Evolutionary conservation across 371 early-diverging fungal genomes (phyloP).

Genomic region (Smittium mucronatum): DNA sequence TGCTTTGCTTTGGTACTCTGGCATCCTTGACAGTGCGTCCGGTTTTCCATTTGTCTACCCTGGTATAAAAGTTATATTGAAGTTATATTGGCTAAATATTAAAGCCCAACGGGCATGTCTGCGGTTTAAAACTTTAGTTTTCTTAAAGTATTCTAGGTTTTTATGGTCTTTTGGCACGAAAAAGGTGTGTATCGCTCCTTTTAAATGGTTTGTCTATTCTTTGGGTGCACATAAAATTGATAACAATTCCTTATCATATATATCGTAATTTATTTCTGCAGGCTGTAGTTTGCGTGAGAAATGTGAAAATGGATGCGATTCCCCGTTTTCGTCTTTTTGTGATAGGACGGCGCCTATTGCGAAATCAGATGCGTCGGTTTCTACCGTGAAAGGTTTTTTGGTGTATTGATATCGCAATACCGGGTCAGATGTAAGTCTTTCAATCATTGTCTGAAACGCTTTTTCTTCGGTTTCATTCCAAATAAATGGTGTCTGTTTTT

Average conservation of each 20-base stretch:
- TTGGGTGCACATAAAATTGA: constrained; percentile 5
- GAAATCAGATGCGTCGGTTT: constrained; percentile 14
- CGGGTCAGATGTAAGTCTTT: neutral
- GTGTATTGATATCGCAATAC: constrained; percentile 3
- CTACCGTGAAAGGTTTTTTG: neutral
- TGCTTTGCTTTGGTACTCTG: neutral
- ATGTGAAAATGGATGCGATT: neutral
- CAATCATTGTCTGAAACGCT: constrained; percentile 8
- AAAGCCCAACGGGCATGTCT: constrained; percentile 2
- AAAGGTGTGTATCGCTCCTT: constrained; percentile 3
- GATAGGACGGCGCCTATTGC: constrained; percentile 13
- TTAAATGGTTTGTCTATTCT: constrained; percentile 4
- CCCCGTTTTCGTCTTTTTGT: constrained; percentile 7
- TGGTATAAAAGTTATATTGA: constrained; percentile 9
- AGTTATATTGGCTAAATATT: constrained; percentile 8
- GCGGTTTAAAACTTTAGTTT: neutral
- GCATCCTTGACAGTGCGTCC: constrained; percentile 13
- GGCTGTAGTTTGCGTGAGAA: constrained; percentile 5
- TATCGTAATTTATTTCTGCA: constrained; percentile 9
- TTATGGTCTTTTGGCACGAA: constrained; percentile 9
- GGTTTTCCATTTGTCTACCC: constrained; percentile 10
- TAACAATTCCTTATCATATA: constrained; percentile 11
- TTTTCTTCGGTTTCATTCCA: constrained; percentile 4
- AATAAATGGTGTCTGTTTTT: neutral
- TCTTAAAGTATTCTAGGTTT: constrained; percentile 10